phyloP scores from a whole-genome alignment of 257 asterid genomes.

The Solanum appendiculatum region DNA sequence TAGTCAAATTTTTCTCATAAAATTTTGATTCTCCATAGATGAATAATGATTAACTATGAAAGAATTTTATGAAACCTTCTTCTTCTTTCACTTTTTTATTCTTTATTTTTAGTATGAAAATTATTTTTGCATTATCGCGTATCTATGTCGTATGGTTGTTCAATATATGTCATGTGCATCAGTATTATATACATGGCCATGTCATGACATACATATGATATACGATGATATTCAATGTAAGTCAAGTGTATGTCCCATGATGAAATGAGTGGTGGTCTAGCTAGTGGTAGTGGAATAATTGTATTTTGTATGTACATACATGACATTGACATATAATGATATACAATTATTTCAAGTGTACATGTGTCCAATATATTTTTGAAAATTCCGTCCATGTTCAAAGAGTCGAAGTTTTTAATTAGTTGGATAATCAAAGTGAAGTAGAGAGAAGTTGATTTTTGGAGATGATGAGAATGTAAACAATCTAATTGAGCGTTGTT shows the following conservation, averaged over 20 bases:
- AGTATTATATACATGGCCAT: background rate
- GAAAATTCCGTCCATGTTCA: background rate
- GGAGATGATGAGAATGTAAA: background rate
- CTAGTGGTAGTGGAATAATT: background rate
- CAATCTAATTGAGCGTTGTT: background rate
- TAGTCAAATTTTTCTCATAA: background rate
- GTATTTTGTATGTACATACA: background rate
- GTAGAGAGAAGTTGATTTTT: background rate
- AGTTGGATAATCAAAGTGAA: background rate
- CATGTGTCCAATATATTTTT: background rate
- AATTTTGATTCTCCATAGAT: too few species aligned
- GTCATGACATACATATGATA: background rate
- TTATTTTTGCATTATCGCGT: background rate
- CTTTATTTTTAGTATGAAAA: background rate
- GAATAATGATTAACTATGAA: background rate
- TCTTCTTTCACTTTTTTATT: background rate
- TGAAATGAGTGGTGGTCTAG: background rate
- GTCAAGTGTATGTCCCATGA: background rate
- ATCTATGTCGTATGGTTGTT: background rate
- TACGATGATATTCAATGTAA: background rate
- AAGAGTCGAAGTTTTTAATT: background rate
- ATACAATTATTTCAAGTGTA: background rate
- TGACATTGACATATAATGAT: background rate
- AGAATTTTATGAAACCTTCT: background rate
- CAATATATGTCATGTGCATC: background rate